Percentiles rank a stretch among this genome's conserved stretches.
Evolutionary conservation across 257 asterid genomes (phyloP).

Genomic region (Solanum clarkiae): DNA sequence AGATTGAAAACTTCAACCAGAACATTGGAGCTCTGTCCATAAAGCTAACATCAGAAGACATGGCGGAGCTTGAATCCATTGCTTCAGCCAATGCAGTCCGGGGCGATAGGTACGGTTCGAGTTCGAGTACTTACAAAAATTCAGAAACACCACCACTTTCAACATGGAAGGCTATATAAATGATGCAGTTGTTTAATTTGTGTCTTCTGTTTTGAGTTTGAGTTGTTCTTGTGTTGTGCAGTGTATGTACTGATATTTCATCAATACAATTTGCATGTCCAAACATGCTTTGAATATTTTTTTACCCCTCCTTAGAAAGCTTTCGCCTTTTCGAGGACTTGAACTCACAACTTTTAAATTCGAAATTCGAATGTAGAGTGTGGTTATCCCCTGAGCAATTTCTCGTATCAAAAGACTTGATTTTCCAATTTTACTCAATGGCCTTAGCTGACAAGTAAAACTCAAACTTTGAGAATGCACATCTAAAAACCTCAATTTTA

Average conservation of each 20-base stretch:
- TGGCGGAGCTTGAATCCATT: constrained; percentile 23
- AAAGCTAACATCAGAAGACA: constrained; percentile 20
- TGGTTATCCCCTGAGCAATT: no score
- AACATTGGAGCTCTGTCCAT: constrained; percentile 21
- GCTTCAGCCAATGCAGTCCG: constrained; percentile 19
- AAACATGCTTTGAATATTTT: no score
- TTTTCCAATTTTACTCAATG: no score
- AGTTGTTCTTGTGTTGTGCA: not conserved
- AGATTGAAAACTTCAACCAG: constrained; percentile 20
- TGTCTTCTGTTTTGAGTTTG: not conserved
- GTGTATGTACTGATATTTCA: not conserved
- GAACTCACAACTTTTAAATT: no score
- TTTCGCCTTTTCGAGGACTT: no score
- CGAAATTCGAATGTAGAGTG: no score
- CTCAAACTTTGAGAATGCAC: no score
- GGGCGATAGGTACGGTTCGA: constrained; percentile 27
- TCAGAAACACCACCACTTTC: constrained; percentile 22
- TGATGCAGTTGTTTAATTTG: not conserved
- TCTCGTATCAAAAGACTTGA: no score
- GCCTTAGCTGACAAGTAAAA: no score
- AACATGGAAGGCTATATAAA: constrained; percentile 6
- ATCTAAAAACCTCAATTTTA: no score
- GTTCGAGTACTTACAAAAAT: constrained; percentile 2
- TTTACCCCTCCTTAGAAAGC: no score
- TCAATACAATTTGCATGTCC: no score